A percentile compares a stretch with the other conserved stretches of the same genome.
Evolutionary conservation across 306 rosid genomes (phyloP).

Genomic region (Hippophae gyantsensis): DNA sequence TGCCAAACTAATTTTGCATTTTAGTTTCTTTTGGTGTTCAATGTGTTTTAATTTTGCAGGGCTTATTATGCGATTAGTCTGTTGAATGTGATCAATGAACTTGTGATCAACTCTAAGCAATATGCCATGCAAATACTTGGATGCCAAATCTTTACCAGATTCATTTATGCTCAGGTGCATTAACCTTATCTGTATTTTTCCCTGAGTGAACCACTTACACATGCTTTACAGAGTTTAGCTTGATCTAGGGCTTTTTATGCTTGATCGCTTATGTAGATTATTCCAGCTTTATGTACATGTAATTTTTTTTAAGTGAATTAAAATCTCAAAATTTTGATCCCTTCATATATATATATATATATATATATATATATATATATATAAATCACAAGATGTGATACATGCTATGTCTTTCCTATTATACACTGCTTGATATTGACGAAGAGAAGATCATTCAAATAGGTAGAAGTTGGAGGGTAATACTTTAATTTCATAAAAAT

Average conservation of each 20-base stretch:
- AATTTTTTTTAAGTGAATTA: too few relatives aligned
- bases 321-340: too few relatives aligned
- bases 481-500: too few relatives aligned
- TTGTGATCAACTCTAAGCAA: slow-evolving; percentile 65
- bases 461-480: too few relatives aligned
- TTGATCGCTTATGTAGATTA: too few relatives aligned
- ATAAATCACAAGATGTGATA: too few relatives aligned
- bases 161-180: slow-evolving; percentile 69
- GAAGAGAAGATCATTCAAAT: too few relatives aligned
- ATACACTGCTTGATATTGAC: too few relatives aligned
- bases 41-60: slow-evolving; percentile 36
- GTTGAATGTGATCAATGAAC: slow-evolving; percentile 66
- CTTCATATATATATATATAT: too few relatives aligned
- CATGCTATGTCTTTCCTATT: too few relatives aligned
- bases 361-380: too few relatives aligned
- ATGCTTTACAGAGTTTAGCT: slow-evolving; percentile 5
- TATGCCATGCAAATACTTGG: slow-evolving; percentile 61
- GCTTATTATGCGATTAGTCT: slow-evolving; percentile 76
- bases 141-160: slow-evolving; percentile 74
- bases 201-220: neutral
- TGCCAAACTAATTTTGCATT: neutral
- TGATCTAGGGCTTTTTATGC: too few relatives aligned
- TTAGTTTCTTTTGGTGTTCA: neutral
- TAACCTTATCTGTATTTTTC: slow-evolving; percentile 3
- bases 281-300: neutral